These are phyloP conservation scores for Penicillium sclerotiorum DNA, from an alignment of 2,329 filamentous ascomycete genomes.

Conservation along the genomic window DNA sequence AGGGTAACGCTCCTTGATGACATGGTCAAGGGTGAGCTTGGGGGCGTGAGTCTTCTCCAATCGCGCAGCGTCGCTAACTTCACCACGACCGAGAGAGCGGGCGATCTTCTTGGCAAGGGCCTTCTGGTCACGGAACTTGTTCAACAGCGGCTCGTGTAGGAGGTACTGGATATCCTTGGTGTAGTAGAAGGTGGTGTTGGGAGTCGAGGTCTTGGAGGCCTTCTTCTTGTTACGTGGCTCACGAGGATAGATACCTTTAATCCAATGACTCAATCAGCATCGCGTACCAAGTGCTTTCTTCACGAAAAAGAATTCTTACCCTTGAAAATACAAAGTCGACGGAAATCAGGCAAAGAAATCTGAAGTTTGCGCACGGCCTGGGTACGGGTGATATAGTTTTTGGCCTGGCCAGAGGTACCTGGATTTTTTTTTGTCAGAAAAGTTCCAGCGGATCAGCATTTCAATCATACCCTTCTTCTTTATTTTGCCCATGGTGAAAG, in stretches of 20 bases:
- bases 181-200: constrained; percentile 88
- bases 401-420: constrained; percentile 86
- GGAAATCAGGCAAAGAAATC: constrained; percentile 94
- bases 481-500: constrained; percentile 66
- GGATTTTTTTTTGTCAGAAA: constrained; percentile 20
- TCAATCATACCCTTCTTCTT: constrained; percentile 77
- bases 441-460: neutral
- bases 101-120: constrained; percentile 97
- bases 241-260: constrained; percentile 82
- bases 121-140: constrained; percentile 97
- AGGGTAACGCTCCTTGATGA: constrained; percentile 96
- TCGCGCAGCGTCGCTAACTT: constrained; percentile 83
- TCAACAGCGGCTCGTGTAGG: constrained; percentile 89
- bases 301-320: constrained; percentile 49
- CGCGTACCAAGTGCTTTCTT: neutral
- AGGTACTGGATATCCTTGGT: constrained; percentile 98
- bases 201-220: constrained; percentile 85
- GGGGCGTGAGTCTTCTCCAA: constrained; percentile 90
- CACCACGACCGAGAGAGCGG: constrained; percentile 84
- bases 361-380: constrained; percentile 98
- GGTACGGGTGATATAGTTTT: constrained; percentile 97
- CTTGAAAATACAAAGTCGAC: constrained; percentile 99
- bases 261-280: constrained; percentile 17
- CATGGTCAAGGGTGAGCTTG: constrained; percentile 88
- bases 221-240: constrained; percentile 98